Conservation (phyloP, 2,329 filamentous ascomycete species). For the Cercospora sp. region DNA sequence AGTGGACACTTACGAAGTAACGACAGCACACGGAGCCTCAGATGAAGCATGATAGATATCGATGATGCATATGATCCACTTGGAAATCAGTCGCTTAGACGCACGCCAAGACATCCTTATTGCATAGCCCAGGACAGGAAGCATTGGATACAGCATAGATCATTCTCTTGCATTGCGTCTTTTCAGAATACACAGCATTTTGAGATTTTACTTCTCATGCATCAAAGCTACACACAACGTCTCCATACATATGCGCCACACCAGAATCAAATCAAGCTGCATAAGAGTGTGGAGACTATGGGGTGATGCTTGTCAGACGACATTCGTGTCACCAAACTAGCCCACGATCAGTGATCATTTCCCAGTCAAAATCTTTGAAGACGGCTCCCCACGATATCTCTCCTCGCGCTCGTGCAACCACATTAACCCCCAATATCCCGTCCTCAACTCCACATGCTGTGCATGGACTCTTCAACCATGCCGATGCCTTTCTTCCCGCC, state of each 20-base stretch:
- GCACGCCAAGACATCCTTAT: neutral
- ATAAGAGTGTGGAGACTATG: neutral
- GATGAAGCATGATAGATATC: neutral
- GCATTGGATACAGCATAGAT: neutral
- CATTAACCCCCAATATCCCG: neutral
- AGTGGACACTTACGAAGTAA: neutral
- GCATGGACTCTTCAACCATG: neutral
- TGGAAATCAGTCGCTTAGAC: neutral
- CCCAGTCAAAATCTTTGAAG: neutral
- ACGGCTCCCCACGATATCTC: conserved; percentile 5
- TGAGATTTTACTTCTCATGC: neutral
- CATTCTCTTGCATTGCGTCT: neutral
- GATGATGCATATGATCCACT: neutral
- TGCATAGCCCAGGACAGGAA: neutral
- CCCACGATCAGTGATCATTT: neutral
- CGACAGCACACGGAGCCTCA: neutral
- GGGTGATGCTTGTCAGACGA: neutral
- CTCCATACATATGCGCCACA: neutral
- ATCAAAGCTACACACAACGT: neutral
- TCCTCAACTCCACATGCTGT: neutral
- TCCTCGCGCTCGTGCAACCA: neutral
- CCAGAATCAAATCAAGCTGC: neutral
- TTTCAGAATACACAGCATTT: neutral
- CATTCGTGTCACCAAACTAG: neutral
- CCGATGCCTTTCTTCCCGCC: neutral